Evolutionary conservation across 1,284 basidiomycete species (phyloP), one percentile per base, ranked within the genome.

Genomic region (Ceratobasidium sp.): DNA sequence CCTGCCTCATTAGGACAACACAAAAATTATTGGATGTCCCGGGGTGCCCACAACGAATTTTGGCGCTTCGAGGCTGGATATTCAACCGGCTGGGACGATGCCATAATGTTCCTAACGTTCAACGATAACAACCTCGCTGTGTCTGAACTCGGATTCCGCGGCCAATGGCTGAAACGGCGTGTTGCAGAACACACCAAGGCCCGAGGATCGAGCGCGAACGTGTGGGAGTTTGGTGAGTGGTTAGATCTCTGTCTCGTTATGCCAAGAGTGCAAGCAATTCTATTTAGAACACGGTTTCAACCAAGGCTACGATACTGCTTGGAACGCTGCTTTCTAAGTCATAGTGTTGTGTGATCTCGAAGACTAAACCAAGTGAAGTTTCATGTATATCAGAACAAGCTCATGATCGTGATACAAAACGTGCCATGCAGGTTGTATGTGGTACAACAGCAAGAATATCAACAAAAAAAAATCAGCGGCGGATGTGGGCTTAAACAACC

Each of bases 11-110:
- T 75, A 88, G 89, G 80, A 14, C 78, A 82, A 34, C 89, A 92
- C 75, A 78, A 76, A 12, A 79, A 80, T 12, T 91, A 89, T 78
- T 92, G 91, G 92, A 76, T 81, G 0, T 84, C 48, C 74, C 84
- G 76, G 26, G 80, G 79, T 45, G 80, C 79, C 84, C 78, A 80
- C 10, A 80, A 90, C 75, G 86, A 93, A 74, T 89, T 91, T 73
- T 86, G 85, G 81, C 84, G 89, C 14, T 93, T 92, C 77, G 83
- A 81, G 30, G 84, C 86, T 1, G 92, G 90, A 1, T 93, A 90
- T 78, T 74, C 81, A 1, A 79, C 83, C 71, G 92, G 91, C 0
- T 94, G 92, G 92, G 85, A 88, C 60, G 91, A 92, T 76, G 87
- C 88, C 0, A 84, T 87, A 76, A 75, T 80, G 57, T 92, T 92